phyloP scores from a whole-genome alignment of 2,329 filamentous ascomycete species.

The Botryotinia narcissicola region DNA sequence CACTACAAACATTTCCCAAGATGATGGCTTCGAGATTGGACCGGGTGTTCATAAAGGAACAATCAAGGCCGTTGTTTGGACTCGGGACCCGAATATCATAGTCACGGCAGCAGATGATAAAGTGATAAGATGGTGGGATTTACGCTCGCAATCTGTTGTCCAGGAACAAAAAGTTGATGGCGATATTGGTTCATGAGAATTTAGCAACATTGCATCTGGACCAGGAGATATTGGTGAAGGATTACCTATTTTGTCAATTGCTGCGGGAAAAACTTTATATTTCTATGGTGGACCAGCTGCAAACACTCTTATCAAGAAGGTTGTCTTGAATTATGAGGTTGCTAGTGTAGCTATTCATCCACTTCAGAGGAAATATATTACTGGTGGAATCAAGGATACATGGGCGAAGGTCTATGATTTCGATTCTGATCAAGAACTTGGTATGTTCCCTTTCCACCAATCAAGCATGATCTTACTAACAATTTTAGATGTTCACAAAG shows the following conservation, averaged over 20 bases:
- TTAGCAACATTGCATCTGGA: conserved; percentile 65
- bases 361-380: conserved; percentile 77
- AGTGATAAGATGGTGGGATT: conserved; percentile 90
- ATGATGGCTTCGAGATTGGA: conserved; percentile 80
- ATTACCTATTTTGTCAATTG: conserved; percentile 74
- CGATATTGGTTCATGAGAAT: conserved; percentile 87
- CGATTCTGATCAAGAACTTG: conserved; percentile 76
- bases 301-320: conserved; percentile 71
- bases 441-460: conserved; percentile 44
- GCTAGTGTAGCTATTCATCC: conserved; percentile 88
- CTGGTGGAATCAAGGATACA: conserved; percentile 86
- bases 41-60: conserved; percentile 77
- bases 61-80: conserved; percentile 97
- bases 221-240: conserved; percentile 64
- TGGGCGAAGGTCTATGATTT: conserved; percentile 96
- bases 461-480: conserved; percentile 25
- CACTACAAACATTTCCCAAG: conserved; percentile 52
- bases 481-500: conserved; percentile 78
- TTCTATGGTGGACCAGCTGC: conserved; percentile 80
- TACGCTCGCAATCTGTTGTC: conserved; percentile 72
- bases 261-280: conserved; percentile 90
- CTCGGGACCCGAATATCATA: conserved; percentile 79
- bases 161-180: conserved; percentile 77
- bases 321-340: conserved; percentile 78
- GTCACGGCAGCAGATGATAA: conserved; percentile 91